A percentile compares a stretch with the other conserved stretches of the same genome.
Conservation (phyloP, 371 early-diverging fungal genomes). For the Actinomortierella ambigua region DNA sequence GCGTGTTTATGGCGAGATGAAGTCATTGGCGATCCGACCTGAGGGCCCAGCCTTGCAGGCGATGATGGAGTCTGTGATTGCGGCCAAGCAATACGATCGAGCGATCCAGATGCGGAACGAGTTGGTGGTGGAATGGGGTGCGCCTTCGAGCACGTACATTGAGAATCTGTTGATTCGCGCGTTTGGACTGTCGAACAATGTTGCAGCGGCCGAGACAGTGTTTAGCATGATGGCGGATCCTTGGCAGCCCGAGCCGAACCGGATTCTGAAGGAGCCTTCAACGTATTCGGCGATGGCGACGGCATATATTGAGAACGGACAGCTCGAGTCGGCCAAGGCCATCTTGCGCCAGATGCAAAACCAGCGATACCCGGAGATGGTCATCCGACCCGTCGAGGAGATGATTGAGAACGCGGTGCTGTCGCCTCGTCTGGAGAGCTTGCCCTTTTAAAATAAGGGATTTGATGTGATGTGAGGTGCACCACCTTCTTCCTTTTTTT, state of each 20-base stretch:
- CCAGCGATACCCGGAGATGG: slow-evolving; percentile 39
- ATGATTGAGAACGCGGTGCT: slow-evolving; percentile 16
- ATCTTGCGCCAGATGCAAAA: slow-evolving; percentile 24
- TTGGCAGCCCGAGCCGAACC: slow-evolving; percentile 22
- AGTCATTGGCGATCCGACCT: slow-evolving; percentile 48
- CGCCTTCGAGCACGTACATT: slow-evolving; percentile 59
- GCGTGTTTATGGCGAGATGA: slow-evolving; percentile 55
- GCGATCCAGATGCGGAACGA: slow-evolving; percentile 55
- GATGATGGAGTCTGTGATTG: slow-evolving; percentile 58
- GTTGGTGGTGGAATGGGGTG: slow-evolving; percentile 46
- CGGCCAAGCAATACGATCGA: slow-evolving; percentile 50
- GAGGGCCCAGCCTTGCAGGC: slow-evolving; percentile 63
- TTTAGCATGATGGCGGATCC: slow-evolving; percentile 64
- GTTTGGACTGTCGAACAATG: slow-evolving; percentile 44
- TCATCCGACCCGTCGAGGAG: slow-evolving; percentile 40
- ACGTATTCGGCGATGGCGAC: slow-evolving; percentile 68
- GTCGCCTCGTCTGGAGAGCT: no score
- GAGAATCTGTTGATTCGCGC: slow-evolving; percentile 67
- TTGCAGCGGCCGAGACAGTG: slow-evolving; percentile 53
- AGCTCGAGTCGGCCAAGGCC: slow-evolving; percentile 48
- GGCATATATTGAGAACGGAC: slow-evolving; percentile 54
- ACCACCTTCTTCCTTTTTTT: no score
- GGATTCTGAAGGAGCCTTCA: slow-evolving; percentile 58
- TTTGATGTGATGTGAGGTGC: no score
- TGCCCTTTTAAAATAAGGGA: no score